These are phyloP conservation scores for Botrytis pseudocinerea DNA, from an alignment of 2,329 filamentous ascomycete species.

Conservation along the genomic window DNA sequence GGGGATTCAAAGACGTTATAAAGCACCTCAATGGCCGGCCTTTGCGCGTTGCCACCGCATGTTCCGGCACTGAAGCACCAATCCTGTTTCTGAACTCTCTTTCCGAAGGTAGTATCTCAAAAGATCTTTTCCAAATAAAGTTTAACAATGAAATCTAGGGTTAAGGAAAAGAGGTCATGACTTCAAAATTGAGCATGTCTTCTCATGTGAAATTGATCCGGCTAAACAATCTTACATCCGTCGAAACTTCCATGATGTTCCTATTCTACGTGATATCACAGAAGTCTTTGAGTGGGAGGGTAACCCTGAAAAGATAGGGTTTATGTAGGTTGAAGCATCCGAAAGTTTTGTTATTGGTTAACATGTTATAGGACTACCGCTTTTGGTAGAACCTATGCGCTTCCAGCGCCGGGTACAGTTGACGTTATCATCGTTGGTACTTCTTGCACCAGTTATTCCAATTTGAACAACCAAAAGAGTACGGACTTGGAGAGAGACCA, in stretches of 20 bases:
- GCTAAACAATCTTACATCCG: constrained; percentile 66
- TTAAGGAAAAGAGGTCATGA: neutral
- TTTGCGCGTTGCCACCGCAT: constrained; percentile 68
- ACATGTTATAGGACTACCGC: constrained; percentile 57
- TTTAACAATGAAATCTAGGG: constrained; percentile 1
- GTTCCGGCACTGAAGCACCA: constrained; percentile 76
- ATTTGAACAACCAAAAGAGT: constrained; percentile 55
- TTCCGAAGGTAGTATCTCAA: constrained; percentile 44
- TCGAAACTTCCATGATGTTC: constrained; percentile 54
- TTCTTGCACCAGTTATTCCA: constrained; percentile 74
- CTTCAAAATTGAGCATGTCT: constrained; percentile 51
- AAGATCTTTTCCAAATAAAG: constrained; percentile 3
- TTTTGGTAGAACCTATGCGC: constrained; percentile 56
- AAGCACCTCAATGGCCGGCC: constrained; percentile 41
- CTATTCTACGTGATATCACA: constrained; percentile 60
- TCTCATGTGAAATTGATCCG: constrained; percentile 63
- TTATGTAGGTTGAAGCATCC: constrained; percentile 1
- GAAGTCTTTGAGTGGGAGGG: constrained; percentile 48
- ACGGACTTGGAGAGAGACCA: constrained; percentile 51
- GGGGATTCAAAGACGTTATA: neutral
- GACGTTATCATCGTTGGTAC: constrained; percentile 73
- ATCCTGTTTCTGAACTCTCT: constrained; percentile 65
- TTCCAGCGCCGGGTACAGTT: constrained; percentile 54
- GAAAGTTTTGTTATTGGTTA: constrained; percentile 6
- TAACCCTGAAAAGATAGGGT: neutral